Percentiles rank a stretch among this genome's conserved stretches.
These are phyloP conservation scores for Venturia effusa DNA, from an alignment of 2,329 filamentous ascomycete genomes.

Conservation along the genomic window DNA sequence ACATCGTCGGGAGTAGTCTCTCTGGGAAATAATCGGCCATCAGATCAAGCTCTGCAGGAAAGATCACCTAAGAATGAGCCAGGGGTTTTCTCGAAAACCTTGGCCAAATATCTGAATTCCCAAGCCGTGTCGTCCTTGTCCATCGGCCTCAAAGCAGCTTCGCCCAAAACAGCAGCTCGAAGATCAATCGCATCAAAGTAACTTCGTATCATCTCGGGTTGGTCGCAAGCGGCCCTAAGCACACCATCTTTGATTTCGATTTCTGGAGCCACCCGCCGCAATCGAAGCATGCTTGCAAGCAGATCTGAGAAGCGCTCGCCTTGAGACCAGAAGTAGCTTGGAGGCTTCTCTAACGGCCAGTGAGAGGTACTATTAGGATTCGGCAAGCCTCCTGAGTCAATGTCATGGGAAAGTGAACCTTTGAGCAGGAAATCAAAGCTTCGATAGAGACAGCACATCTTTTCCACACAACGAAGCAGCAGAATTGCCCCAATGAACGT, in stretches of 20 bases:
- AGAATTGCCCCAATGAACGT: constrained; percentile 50
- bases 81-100: constrained; percentile 3
- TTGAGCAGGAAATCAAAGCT: constrained; percentile 35
- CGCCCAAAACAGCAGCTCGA: not conserved
- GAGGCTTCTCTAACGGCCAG: constrained; percentile 45
- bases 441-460: constrained; percentile 47
- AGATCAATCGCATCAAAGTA: constrained; percentile 7
- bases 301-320: constrained; percentile 48
- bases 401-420: not conserved
- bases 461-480: constrained; percentile 47
- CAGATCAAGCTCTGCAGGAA: not conserved
- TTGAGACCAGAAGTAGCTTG: constrained; percentile 42
- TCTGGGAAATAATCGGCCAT: not conserved
- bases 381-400: not conserved
- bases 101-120: constrained; percentile 9
- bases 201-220: not conserved
- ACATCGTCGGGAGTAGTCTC: not conserved
- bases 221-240: not conserved
- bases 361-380: constrained; percentile 9
- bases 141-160: not conserved
- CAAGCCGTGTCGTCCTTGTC: constrained; percentile 5
- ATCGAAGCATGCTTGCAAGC: constrained; percentile 46
- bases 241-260: constrained; percentile 13
- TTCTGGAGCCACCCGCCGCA: constrained; percentile 39
- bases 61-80: not conserved